phyloP scores from a whole-genome alignment of 495 filamentous ascomycete species.

The Neurospora sublineolata region DNA sequence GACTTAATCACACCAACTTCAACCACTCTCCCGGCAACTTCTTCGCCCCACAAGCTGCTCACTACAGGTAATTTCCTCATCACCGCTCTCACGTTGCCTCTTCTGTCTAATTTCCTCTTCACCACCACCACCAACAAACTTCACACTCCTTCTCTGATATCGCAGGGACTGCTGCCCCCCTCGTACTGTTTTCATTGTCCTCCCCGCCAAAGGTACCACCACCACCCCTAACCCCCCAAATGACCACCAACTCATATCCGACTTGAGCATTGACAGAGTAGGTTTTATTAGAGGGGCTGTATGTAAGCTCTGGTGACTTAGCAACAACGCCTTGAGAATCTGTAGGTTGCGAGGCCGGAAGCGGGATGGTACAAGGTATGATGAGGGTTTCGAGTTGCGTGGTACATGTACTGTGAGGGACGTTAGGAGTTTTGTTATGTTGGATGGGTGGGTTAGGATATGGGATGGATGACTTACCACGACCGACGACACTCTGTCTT shows the following conservation, averaged over 20 bases:
- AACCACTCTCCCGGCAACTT: neutral
- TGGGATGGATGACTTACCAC: no score
- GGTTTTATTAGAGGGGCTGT: no score
- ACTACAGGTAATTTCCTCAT: no score
- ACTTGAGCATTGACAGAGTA: neutral
- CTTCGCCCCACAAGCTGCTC: no score
- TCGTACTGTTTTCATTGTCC: no score
- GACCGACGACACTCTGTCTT: neutral
- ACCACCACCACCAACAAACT: neutral
- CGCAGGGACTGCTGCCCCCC: no score
- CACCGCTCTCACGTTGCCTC: no score
- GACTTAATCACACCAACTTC: neutral
- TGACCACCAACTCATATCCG: neutral
- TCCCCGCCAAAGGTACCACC: neutral
- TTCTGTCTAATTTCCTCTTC: neutral
- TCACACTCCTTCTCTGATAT: no score
- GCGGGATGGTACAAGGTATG: neutral
- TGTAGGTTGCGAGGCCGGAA: neutral
- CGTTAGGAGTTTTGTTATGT: no score
- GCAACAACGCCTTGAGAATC: neutral
- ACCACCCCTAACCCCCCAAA: neutral
- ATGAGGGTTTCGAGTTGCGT: no score
- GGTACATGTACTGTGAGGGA: no score
- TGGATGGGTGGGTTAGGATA: no score
- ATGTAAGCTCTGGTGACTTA: neutral